Base-by-base conservation (phyloP, 2,329 filamentous ascomycete species). In the Phialemonium atrogriseum region DNA sequence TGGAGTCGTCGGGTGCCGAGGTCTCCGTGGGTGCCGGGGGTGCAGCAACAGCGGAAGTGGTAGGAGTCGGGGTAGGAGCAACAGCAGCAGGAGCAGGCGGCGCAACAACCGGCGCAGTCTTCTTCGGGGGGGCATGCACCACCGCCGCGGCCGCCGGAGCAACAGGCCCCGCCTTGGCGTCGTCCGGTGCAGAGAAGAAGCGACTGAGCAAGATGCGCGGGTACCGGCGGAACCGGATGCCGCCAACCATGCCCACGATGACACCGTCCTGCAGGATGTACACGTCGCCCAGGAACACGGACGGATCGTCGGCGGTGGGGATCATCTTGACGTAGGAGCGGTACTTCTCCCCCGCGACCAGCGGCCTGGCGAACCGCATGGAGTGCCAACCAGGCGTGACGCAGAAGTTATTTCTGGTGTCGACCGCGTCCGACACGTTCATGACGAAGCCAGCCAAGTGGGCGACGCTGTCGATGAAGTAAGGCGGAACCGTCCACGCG, bases 371-470 rank as follows among this genome's bases (percentile, higher is more conserved):
- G 30, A 62, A 39, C 10, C 53, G 45, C 30, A 58, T 34, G 22
- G 49, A 52, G 10, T 42, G 38, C 55, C 56, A 62, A 10, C 57
- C 58, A 20, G 57, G 58, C 24, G 53, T 58, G 25, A 63, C 51
- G 37, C 45, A 59, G 32, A 54, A 56, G 34, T 51, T 46, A 17
- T 46, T 37, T 12, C 34, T 35, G 7, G 45, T 50, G 35, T 63
- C 54, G 10, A 50, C 37, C 12, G 37, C 49, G 38, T 59, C 58
- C 13, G 45, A 51, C 4, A 44, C 54, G 36, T 64, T 63, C 45
- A 63, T 48, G 18, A 60, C 48, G 38, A 62, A 60, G 2, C 60
- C 60, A 10, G 52, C 54, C 8, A 62, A 45, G 29, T 62, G 57
- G 7, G 39, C 37, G 4, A 61, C 42, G 32, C 53, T 55, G 37